Evolutionary conservation across 495 filamentous ascomycete species (phyloP), one percentile per base, ranked within the genome.

Genomic region (Penicillium tannophilum): DNA sequence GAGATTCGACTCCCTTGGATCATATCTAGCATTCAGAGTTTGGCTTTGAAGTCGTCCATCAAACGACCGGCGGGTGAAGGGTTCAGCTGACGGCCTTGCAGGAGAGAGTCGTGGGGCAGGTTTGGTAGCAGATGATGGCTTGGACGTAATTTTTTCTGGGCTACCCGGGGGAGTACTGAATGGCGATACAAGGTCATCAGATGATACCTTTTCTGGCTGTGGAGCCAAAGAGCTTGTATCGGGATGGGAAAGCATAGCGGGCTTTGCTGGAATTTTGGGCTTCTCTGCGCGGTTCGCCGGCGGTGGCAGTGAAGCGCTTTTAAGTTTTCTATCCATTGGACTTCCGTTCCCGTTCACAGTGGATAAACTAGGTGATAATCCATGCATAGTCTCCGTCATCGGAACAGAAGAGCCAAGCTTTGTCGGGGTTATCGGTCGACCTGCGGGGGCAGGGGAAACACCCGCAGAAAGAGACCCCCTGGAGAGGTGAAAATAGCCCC

Each of bases 91-190:
- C 45, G 72, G 64, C 5, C 67, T 65, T 33, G 60, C 50, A n/a
- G 61, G 64, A 12, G 64, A 57, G 41, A 53, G 62, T 24, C 46
- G 57, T 3, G 48, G 55, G 7, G 58, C 35, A 12, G 56, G 39
- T 53, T 62, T 68, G 11, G 36, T 46, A 14, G 61, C 20, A 6
- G 67, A 60, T 6, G 55, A 16, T 1, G 58, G 61, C 51, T 68
- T 72, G 10, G 66, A 28, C 2, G 72, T 50, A 6, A 79, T 71
- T 50, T 84, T 89, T 52, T 85, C 88, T 14, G 86, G 84, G 62
- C 88, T 95, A 55, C 86, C 88, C 14, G 93, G 92, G 11, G 93
- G 93, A 31, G 92, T 97, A 70, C 79, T 93, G 66, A 98, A 97
- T 0, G 94, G 93, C 6, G 94, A 97, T 1, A 89, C 76, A 35